These are phyloP conservation scores for Arachis stenosperma DNA, from an alignment of 306 rosid species.

Conservation along the genomic window DNA sequence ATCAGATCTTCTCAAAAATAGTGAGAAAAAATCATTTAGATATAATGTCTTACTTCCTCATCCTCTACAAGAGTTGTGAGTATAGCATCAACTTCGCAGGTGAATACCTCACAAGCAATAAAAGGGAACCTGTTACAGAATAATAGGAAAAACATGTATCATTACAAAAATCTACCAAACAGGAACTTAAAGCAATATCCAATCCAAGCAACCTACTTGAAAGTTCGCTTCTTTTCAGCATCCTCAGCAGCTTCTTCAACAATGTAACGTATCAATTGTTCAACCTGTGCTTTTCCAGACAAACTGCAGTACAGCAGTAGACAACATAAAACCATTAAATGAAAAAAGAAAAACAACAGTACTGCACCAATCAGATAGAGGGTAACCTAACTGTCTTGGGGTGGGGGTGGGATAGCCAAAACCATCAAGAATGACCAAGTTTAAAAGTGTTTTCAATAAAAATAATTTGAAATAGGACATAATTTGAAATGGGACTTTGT, in stretches of 20 bases:
- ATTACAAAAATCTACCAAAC: slow-evolving; percentile 28
- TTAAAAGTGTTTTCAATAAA: neutral
- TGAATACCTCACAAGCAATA: slow-evolving; percentile 95
- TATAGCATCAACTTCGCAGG: slow-evolving; percentile 94
- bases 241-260: slow-evolving; percentile 94
- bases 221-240: slow-evolving; percentile 85
- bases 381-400: neutral
- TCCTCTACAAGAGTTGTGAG: slow-evolving; percentile 94
- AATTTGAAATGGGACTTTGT: neutral
- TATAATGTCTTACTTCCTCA: slow-evolving; percentile 71
- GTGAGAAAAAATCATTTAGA: slow-evolving; percentile 21
- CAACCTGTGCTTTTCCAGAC: slow-evolving; percentile 83
- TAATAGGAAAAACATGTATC: slow-evolving; percentile 39
- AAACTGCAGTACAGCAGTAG: slow-evolving; percentile 74
- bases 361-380: slow-evolving; percentile 1
- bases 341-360: slow-evolving; percentile 30
- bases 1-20: slow-evolving; percentile 43
- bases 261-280: slow-evolving; percentile 73
- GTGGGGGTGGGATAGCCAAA: neutral
- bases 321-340: slow-evolving; percentile 33
- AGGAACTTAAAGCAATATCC: slow-evolving; percentile 30
- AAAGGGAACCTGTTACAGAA: slow-evolving; percentile 84
- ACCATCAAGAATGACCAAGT: neutral
- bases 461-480: neutral
- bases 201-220: slow-evolving; percentile 67